phyloP scores from a whole-genome alignment of 176 grass and related monocot genomes.

The Guadua angustifolia region DNA sequence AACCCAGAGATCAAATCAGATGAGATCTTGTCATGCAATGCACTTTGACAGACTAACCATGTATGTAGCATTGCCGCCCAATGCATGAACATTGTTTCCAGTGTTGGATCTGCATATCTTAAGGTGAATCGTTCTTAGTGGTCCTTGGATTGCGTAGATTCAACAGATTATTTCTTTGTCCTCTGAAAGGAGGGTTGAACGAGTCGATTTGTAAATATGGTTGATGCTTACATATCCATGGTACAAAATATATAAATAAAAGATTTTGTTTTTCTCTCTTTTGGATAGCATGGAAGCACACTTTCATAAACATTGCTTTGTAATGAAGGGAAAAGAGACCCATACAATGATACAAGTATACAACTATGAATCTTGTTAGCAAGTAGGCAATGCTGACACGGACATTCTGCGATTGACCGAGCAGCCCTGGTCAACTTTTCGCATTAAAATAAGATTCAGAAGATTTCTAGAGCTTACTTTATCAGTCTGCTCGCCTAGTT shows the following conservation, averaged over 20 bases:
- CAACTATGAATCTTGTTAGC: constrained; percentile 18
- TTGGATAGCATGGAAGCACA: constrained; percentile 37
- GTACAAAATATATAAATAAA: background rate
- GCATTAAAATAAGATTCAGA: constrained; percentile 39
- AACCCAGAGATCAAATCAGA: constrained; percentile 40
- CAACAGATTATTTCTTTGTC: constrained; percentile 50
- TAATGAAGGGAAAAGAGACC: constrained; percentile 6
- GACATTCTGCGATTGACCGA: constrained; percentile 49
- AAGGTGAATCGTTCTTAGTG: constrained; percentile 44
- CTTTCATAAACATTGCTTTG: constrained; percentile 14
- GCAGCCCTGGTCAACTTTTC: constrained; percentile 45
- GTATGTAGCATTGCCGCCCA: constrained; percentile 21
- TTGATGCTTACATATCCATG: constrained; percentile 29
- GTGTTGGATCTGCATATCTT: constrained; percentile 55
- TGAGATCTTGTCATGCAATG: constrained; percentile 47
- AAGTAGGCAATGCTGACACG: constrained; percentile 27
- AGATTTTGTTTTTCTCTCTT: background rate
- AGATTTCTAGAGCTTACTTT: constrained; percentile 36
- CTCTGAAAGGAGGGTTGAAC: constrained; percentile 14
- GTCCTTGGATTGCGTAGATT: constrained; percentile 49
- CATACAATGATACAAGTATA: too few relatives aligned
- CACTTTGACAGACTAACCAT: constrained; percentile 45
- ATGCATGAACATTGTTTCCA: constrained; percentile 72
- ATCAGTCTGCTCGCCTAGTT: constrained; percentile 22
- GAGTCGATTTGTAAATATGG: constrained; percentile 18